A percentile compares a stretch with the other conserved stretches of the same genome.
These are phyloP conservation scores for Pleurotus platypus DNA, from an alignment of 768 basidiomycete genomes.

Conservation along the genomic window DNA sequence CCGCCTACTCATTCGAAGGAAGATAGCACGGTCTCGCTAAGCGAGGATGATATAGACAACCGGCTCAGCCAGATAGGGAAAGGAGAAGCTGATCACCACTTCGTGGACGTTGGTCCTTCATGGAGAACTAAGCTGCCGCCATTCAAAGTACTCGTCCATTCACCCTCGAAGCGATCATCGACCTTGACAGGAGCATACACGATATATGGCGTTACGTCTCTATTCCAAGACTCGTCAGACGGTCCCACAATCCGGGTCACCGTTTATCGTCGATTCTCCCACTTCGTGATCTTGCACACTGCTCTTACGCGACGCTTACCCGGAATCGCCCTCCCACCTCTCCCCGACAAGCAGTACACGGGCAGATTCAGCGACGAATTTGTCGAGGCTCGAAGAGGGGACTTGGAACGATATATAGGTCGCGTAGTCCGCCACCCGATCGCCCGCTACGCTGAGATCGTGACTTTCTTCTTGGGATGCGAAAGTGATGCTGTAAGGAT, in stretches of 20 bases:
- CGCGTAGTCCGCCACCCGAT: conserved; percentile 73
- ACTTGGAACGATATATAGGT: conserved; percentile 75
- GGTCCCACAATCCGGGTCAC: conserved; percentile 55
- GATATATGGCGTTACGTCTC: conserved; percentile 70
- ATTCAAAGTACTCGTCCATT: conserved; percentile 75
- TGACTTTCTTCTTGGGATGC: conserved; percentile 76
- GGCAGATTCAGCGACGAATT: conserved; percentile 80
- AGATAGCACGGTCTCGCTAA: conserved; percentile 28
- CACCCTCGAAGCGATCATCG: conserved; percentile 72
- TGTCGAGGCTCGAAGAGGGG: conserved; percentile 76
- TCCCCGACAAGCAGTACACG: conserved; percentile 84
- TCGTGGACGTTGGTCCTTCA: conserved; percentile 62
- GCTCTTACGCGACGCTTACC: conserved; percentile 66
- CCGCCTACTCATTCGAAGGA: conserved; percentile 24
- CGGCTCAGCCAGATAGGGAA: conserved; percentile 36
- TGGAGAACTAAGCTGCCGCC: conserved; percentile 75
- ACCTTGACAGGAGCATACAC: conserved; percentile 69
- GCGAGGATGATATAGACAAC: conserved; percentile 38
- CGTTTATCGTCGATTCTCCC: conserved; percentile 80
- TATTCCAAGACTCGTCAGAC: conserved; percentile 42
- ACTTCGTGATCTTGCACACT: conserved; percentile 77
- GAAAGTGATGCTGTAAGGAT: conserved; percentile 68
- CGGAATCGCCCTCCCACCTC: conserved; percentile 73
- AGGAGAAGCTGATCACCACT: conserved; percentile 65
- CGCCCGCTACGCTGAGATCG: conserved; percentile 71